Evolutionary conservation across 2,329 filamentous ascomycete species (phyloP), one percentile per base, ranked within the genome.

Genomic region (Stagonosporopsis chrysanthemi): DNA sequence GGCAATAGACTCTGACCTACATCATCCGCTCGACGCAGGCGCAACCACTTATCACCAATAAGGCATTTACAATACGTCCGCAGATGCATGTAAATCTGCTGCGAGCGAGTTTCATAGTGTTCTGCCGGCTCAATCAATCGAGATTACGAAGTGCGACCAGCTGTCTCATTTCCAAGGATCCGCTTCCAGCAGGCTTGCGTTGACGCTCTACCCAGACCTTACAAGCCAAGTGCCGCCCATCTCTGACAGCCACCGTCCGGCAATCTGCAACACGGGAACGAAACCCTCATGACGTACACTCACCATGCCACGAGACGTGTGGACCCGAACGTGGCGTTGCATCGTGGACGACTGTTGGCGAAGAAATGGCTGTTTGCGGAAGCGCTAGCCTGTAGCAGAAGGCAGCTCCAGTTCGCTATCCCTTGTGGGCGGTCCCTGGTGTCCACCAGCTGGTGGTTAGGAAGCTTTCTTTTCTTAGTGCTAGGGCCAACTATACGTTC

Each of bases 311-410:
- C 71, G 71, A 75, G 69, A 73, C 60, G 62, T 63, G 72, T 75
- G 73, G 73, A 67, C 67, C 71, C 58, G 50, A 73, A 72, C 70
- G 70, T 75, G 73, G 71, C 73, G 72, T 62, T 58, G 60, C 65
- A 69, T 69, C 62, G 65, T 63, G 55, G 61, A 66, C 64, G 63
- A 47, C 56, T 60, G 60, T 62, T 62, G 51, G 60, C 63, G 66
- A 61, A 44, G 28, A 45, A 66, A 64, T 19, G 38, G 49, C 48
- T 57, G 48, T 44, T 57, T 29, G 48, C 59, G 56, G 42, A 56
- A 49, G 44, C 24, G 43, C 59, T 61, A 62, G 57, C 58, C 38
- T 55, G 29, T 49, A 49, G 44, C 39, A 42, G 39, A 28, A 48
- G 35, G 33, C 43, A 49, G 40, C 40, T 55, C 53, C 54, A 56